Evolutionary conservation across 192 early-diverging fungal genomes (phyloP).

Genomic region (Coemansia sp.): DNA sequence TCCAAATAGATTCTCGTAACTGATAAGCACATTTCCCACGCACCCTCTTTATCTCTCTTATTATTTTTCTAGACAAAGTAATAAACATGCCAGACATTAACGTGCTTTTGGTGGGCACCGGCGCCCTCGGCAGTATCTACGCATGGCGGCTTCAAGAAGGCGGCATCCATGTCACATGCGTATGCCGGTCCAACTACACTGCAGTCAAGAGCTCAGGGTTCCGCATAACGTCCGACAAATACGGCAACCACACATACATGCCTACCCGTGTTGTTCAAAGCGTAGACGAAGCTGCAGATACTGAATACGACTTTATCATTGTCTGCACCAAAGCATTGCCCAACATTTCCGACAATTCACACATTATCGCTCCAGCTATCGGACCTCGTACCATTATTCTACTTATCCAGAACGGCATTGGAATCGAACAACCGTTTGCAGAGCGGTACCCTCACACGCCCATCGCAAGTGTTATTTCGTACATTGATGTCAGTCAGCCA

Average conservation of each 20-base stretch:
- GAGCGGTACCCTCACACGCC: slow-evolving; percentile 62
- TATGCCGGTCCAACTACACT: slow-evolving; percentile 70
- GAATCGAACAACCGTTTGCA: slow-evolving; percentile 59
- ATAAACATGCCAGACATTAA: slow-evolving; percentile 6
- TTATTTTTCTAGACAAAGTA: neutral
- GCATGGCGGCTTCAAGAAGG: slow-evolving; percentile 61
- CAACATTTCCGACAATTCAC: slow-evolving; percentile 55
- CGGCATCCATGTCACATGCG: slow-evolving; percentile 52
- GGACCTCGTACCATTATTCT: slow-evolving; percentile 56
- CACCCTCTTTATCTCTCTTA: neutral
- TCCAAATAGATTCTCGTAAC: neutral
- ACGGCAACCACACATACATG: slow-evolving; percentile 55
- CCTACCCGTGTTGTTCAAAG: slow-evolving; percentile 54
- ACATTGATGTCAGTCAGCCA: slow-evolving; percentile 63
- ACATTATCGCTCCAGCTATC: slow-evolving; percentile 59
- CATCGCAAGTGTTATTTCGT: slow-evolving; percentile 59
- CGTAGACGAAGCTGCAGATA: slow-evolving; percentile 50
- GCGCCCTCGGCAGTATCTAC: slow-evolving; percentile 66
- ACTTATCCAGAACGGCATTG: slow-evolving; percentile 73
- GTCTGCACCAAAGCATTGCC: slow-evolving; percentile 70
- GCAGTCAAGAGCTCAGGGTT: slow-evolving; percentile 56
- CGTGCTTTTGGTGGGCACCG: slow-evolving; percentile 61
- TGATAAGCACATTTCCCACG: neutral
- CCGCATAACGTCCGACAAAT: slow-evolving; percentile 56
- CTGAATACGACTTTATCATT: slow-evolving; percentile 58